phyloP scores from a whole-genome alignment of 1,284 basidiomycete genomes.

The Blastosporella zonata region DNA sequence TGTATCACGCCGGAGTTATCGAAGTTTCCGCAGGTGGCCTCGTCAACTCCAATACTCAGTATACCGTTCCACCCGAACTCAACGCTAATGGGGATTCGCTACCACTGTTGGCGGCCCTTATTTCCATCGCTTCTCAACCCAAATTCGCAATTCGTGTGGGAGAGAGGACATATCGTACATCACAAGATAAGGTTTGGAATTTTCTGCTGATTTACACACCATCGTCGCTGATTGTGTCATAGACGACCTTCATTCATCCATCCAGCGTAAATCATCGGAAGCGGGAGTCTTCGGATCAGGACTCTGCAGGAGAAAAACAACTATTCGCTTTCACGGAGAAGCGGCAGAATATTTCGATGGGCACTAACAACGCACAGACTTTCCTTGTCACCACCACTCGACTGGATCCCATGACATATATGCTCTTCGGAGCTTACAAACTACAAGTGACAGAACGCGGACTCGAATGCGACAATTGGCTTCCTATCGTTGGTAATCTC shows the following conservation, averaged over 20 bases:
- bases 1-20: constrained; percentile 82
- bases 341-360: constrained; percentile 66
- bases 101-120: constrained; percentile 83
- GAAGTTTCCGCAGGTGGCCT: constrained; percentile 69
- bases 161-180: constrained; percentile 74
- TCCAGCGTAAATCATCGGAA: constrained; percentile 85
- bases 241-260: constrained; percentile 79
- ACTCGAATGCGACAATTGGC: constrained; percentile 88
- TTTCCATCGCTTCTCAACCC: constrained; percentile 87
- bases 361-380: constrained; percentile 53
- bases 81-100: constrained; percentile 75
- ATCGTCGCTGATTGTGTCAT: constrained; percentile 5
- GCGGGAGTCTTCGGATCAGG: constrained; percentile 47
- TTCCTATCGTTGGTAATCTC: constrained; percentile 79
- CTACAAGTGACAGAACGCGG: constrained; percentile 67
- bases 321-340: constrained; percentile 88
- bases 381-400: constrained; percentile 83
- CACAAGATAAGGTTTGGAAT: constrained; percentile 77
- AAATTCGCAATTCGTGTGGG: constrained; percentile 88
- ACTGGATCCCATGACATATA: constrained; percentile 87
- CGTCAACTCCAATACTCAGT: constrained; percentile 24
- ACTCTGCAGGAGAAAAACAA: constrained; percentile 57
- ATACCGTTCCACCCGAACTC: constrained; percentile 62
- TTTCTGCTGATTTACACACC: not conserved
- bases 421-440: constrained; percentile 89